Percentiles rank a stretch among this genome's conserved stretches.
Conservation (phyloP, 768 basidiomycete genomes). For the Naematelia aurantialba region DNA sequence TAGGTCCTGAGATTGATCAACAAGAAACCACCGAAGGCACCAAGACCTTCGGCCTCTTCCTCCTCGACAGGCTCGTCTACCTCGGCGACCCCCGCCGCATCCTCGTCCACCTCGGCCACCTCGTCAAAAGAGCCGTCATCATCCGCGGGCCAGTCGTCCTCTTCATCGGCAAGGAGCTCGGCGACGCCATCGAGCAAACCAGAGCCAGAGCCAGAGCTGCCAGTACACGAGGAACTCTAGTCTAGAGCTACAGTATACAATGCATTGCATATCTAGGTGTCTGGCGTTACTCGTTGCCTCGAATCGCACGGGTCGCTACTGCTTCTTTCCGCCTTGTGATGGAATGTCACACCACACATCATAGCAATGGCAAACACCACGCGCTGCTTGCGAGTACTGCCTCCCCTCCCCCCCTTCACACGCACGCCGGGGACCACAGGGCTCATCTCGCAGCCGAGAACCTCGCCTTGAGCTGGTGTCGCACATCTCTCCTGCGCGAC, state of each 20-base stretch:
- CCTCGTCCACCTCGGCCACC: slow-evolving; percentile 6
- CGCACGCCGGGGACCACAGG: too few relatives aligned
- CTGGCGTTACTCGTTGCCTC: too few relatives aligned
- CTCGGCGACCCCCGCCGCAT: slow-evolving; percentile 4
- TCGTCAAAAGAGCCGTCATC: not conserved
- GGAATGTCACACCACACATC: too few relatives aligned
- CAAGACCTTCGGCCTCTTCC: slow-evolving; percentile 19
- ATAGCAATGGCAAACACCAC: too few relatives aligned
- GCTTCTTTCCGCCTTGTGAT: too few relatives aligned
- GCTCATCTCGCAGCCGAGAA: not conserved
- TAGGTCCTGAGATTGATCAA: slow-evolving; percentile 38
- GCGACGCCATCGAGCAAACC: not conserved
- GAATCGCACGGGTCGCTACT: too few relatives aligned
- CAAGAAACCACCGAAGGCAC: slow-evolving; percentile 33
- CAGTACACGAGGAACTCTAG: slow-evolving; percentile 26
- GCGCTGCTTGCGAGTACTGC: too few relatives aligned
- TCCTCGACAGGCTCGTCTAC: slow-evolving; percentile 2
- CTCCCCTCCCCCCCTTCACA: too few relatives aligned
- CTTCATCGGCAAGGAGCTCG: not conserved
- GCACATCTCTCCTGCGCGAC: slow-evolving; percentile 2
- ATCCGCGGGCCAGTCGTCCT: not conserved
- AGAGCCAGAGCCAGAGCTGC: slow-evolving; percentile 1
- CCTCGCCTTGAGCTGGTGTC: not conserved
- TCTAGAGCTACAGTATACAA: slow-evolving; percentile 2
- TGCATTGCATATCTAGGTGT: slow-evolving; percentile 10